A percentile compares a stretch with the other conserved stretches of the same genome.
phyloP scores from a whole-genome alignment of 768 basidiomycete species.

The Pholiota conissans region DNA sequence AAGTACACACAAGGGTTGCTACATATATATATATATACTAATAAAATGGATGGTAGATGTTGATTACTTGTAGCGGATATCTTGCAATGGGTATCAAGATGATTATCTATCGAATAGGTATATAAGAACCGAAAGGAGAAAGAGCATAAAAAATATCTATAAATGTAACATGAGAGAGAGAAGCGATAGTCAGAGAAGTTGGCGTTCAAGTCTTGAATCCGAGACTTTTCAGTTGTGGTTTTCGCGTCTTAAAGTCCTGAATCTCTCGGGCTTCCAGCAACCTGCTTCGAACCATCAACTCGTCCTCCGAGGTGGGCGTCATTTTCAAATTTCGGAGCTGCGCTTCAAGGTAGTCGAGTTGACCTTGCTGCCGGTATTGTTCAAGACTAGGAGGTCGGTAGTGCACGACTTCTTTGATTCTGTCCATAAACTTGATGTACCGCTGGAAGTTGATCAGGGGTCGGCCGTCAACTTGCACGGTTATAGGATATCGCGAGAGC shows the following conservation, averaged over 20 bases:
- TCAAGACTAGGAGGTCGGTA: constrained; percentile 35
- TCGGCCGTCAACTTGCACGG: constrained; percentile 28
- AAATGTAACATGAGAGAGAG: background rate
- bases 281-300: constrained; percentile 33
- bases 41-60: background rate
- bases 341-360: constrained; percentile 41
- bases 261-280: constrained; percentile 29
- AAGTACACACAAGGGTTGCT: no score
- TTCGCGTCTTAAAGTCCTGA: constrained; percentile 14
- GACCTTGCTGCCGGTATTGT: constrained; percentile 28
- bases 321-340: constrained; percentile 33
- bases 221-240: constrained; percentile 14
- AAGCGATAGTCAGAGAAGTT: background rate
- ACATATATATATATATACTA: no score
- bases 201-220: constrained; percentile 12
- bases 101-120: background rate
- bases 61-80: background rate
- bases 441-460: constrained; percentile 44
- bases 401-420: constrained; percentile 31
- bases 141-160: background rate
- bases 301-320: constrained; percentile 29
- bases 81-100: background rate
- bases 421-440: constrained; percentile 36
- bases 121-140: background rate
- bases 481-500: constrained; percentile 29